Conservation (phyloP, 2,329 filamentous ascomycete species). For the Fusarium dimerum region DNA sequence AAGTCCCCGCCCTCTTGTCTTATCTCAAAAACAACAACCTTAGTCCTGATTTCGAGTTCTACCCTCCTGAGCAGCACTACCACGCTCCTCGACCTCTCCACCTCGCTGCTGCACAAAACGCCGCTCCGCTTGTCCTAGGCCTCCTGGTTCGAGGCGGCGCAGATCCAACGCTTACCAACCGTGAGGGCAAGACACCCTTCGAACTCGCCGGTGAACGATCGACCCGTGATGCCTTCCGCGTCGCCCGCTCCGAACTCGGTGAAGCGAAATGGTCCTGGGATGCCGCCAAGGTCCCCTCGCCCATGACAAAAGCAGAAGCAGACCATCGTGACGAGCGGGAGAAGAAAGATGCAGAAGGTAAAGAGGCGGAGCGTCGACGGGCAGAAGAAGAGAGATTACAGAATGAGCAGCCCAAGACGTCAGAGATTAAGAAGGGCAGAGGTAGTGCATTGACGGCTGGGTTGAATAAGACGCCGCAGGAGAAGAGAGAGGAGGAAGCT, state of each 20-base stretch:
- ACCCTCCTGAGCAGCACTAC: conserved; percentile 69
- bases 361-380: conserved; percentile 70
- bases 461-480: conserved; percentile 72
- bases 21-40: conserved; percentile 80
- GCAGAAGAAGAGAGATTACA: conserved; percentile 73
- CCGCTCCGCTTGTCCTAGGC: conserved; percentile 73
- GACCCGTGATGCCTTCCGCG: conserved; percentile 88
- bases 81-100: conserved; percentile 85
- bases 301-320: conserved; percentile 70
- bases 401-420: conserved; percentile 62
- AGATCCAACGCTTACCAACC: conserved; percentile 70
- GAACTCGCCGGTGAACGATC: conserved; percentile 83
- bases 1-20: conserved; percentile 80
- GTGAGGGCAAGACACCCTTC: conserved; percentile 81
- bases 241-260: conserved; percentile 80
- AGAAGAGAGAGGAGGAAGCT: conserved; percentile 80
- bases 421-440: conserved; percentile 49
- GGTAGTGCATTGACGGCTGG: conserved; percentile 54
- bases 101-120: conserved; percentile 79
- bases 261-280: conserved; percentile 80
- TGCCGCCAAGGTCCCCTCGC: conserved; percentile 67
- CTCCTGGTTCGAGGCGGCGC: conserved; percentile 74
- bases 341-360: conserved; percentile 65
- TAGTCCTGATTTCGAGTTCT: conserved; percentile 71
- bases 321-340: conserved; percentile 71